These are phyloP conservation scores for Lotmaria passim DNA, from an alignment of 208 protist species.

Conservation along the genomic window DNA sequence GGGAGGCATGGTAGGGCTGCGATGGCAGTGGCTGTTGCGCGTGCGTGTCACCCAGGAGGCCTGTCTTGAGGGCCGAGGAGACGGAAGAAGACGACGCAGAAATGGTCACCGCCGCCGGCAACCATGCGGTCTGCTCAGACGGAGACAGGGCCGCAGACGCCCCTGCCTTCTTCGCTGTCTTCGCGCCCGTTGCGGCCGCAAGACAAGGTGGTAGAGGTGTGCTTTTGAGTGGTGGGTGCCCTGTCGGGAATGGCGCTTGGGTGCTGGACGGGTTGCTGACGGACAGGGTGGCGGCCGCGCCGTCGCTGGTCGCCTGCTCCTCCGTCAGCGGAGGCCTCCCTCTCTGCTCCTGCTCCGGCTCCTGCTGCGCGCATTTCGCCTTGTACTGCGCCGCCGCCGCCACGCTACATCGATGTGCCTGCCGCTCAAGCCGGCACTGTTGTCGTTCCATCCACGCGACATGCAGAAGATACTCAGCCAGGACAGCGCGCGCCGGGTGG, in stretches of 20 bases:
- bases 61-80: not conserved
- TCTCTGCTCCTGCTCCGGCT: not conserved
- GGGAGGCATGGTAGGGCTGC: constrained; percentile 3
- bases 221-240: not conserved
- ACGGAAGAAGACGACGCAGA: not conserved
- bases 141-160: not conserved
- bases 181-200: not conserved
- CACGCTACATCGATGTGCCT: not conserved
- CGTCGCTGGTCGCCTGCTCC: not conserved
- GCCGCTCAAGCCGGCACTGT: constrained; percentile 18
- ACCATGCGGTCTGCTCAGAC: constrained; percentile 1
- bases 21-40: not conserved
- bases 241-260: not conserved
- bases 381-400: not conserved
- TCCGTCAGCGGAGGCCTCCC: not conserved
- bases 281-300: not conserved
- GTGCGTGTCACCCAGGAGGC: constrained; percentile 1
- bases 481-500: constrained; percentile 45
- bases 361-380: not conserved
- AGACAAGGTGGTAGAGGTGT: not conserved
- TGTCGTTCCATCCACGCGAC: constrained; percentile 36
- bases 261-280: not conserved
- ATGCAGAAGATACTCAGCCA: constrained; percentile 33
- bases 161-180: not conserved
- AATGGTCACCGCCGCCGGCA: constrained; percentile 9